Evolutionary conservation across 2,329 filamentous ascomycete species (phyloP), one percentile per base, ranked within the genome.

Genomic region (Botrytis byssoidea): DNA sequence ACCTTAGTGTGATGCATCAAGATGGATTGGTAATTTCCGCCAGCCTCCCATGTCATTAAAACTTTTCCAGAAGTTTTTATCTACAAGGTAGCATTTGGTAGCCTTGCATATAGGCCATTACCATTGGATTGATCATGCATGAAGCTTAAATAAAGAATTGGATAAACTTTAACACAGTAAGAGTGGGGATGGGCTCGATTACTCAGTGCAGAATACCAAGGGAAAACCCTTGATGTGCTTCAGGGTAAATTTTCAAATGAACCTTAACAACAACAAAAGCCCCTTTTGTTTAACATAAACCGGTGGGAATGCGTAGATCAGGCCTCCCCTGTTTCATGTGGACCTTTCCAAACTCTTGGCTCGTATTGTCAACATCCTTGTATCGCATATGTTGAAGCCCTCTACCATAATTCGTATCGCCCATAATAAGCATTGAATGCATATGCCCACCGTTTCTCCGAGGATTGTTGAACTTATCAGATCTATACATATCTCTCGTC

Each of bases 101-200:
- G 70, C 70, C 70, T 71, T 71, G 46, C 60, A 55, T 66, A n/a
- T 35, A 4, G 9, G 10, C n/a, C 32, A 5, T 37, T 29, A n/a
- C 35, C 16, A 51, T 64, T 51, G 42, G 40, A 22, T 25, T 35
- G 22, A 16, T 37, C 63, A 67, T 51, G 42, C 44, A 48, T 51
- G 64, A 51, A 37, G 22, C 32, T 48, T 12, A n/a, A n/a, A n/a
- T 42, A n/a, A 18, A 63, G 60, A n/a, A 40, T 22, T 40, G 59
- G 12, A 55, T 55, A n/a, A n/a, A n/a, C 25, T n/a, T 55, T 4
- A 37, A 35, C 9, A 35, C 9, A 22, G 29, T 60, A 29, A 63
- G n/a, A 63, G 22, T n/a, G 37, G 14, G 3, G 51, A 16, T 14
- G 12, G 51, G 16, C 25, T 29, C 25, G n/a, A 29, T 29, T n/a